Base-by-base conservation (phyloP, 2,329 filamentous ascomycete genomes). In the Fusarium udum region DNA sequence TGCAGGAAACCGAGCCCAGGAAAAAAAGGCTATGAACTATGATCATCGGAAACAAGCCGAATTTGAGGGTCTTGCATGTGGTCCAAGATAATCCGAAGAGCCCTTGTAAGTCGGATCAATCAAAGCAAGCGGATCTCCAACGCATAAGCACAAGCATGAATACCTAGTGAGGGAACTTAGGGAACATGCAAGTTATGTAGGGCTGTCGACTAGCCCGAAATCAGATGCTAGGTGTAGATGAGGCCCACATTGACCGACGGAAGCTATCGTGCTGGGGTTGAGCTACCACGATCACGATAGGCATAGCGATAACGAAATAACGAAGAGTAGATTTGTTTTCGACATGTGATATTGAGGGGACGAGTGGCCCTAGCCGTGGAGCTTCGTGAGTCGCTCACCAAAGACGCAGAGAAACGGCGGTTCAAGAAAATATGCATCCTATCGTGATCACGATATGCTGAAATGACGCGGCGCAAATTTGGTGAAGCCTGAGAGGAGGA, bases 141-240 rank as follows among this genome's bases (percentile, higher is more conserved):
- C 46, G 52, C 64, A 53, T 43, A 37, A 49, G 31, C 28, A 40
- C 37, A 39, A 53, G 59, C 64, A 53, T 51, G 22, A 18, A 51
- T 26, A 26, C 26, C 6, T 28, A 28, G 26, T 28, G 6, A 28
- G 26, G 26, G 26, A 28, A 28, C 26, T 28, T 28, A 32, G 34
- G 39, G 39, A 46, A 34, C 62, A 24, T 45, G 48, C 37, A 61
- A 61, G 32, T 67, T 63, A 64, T 70, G 68, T 67, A 73, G 57
- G 61, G 70, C 70, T 71, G 52, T 48, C 7, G 42, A 37, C 48
- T 73, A 71, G 61, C 61, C 46, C 39, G n/a, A 71, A 55, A 70
- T 49, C 31, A 31, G 58, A 73, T 64, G 71, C 48, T 32, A 61
- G 71, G 71, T 51, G 62, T 48, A 57, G 42, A 31, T 43, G 36